Percentiles rank a stretch among this genome's conserved stretches.
These are phyloP conservation scores for Chaetomiaceae sp. DNA, from an alignment of 2,329 filamentous ascomycete species.

Conservation along the genomic window DNA sequence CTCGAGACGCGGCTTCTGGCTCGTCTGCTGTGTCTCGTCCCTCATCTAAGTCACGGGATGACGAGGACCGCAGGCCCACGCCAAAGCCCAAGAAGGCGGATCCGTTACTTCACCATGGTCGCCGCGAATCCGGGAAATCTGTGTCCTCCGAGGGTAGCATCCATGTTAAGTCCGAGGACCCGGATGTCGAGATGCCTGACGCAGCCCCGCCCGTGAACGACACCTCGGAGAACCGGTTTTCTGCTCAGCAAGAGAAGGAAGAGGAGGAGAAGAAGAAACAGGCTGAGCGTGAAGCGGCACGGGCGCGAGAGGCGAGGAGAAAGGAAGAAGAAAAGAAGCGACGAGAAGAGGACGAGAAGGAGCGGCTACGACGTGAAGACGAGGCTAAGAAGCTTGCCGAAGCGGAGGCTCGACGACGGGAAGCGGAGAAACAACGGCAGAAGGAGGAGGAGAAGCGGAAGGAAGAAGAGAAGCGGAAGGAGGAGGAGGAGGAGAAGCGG, in stretches of 20 bases:
- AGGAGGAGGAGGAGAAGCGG: slow-evolving; percentile 29
- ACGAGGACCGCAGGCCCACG: slow-evolving; percentile 33
- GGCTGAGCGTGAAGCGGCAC: slow-evolving; percentile 30
- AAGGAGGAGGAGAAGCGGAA: slow-evolving; percentile 31
- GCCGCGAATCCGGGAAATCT: slow-evolving; percentile 38
- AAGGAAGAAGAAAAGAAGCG: slow-evolving; percentile 27
- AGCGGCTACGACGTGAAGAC: slow-evolving; percentile 26
- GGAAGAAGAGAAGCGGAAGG: slow-evolving; percentile 26
- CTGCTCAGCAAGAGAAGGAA: slow-evolving; percentile 28
- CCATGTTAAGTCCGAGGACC: slow-evolving; percentile 52
- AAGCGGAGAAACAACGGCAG: slow-evolving; percentile 27
- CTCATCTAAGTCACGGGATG: slow-evolving; percentile 37
- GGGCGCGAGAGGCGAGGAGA: slow-evolving; percentile 19
- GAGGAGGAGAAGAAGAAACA: slow-evolving; percentile 29
- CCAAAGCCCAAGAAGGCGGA: slow-evolving; percentile 36
- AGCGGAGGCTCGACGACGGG: slow-evolving; percentile 20
- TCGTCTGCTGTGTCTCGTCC: slow-evolving; percentile 25
- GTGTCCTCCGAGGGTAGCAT: slow-evolving; percentile 43
- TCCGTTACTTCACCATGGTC: slow-evolving; percentile 30
- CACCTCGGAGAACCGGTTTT: slow-evolving; percentile 23
- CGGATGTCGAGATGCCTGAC: slow-evolving; percentile 52
- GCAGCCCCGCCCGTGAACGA: slow-evolving; percentile 28
- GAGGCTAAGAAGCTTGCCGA: slow-evolving; percentile 19
- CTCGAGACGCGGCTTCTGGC: slow-evolving; percentile 31
- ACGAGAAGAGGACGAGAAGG: slow-evolving; percentile 23